phyloP scores from a whole-genome alignment of 1,284 basidiomycete species.

The Bjerkandera adusta region DNA sequence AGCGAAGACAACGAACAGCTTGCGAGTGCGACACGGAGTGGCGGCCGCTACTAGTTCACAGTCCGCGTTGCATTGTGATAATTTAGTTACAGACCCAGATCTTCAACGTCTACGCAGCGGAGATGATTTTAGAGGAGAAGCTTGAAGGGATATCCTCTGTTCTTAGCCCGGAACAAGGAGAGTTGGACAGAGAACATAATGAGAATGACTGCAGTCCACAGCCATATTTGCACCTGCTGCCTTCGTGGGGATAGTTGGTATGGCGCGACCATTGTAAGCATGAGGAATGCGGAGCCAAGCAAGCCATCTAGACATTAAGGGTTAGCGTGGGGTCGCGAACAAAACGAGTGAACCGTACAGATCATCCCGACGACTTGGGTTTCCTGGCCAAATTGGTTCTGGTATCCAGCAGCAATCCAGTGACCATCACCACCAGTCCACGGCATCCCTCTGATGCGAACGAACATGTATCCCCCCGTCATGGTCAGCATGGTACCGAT shows the following conservation, averaged over 20 bases:
- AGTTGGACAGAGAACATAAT: slow-evolving; percentile 88
- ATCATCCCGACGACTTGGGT: slow-evolving; percentile 84
- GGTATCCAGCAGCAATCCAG: slow-evolving; percentile 89
- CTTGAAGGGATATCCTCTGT: slow-evolving; percentile 82
- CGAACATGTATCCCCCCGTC: slow-evolving; percentile 96
- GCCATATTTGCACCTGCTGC: slow-evolving; percentile 85
- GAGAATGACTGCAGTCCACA: slow-evolving; percentile 85
- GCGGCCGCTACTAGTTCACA: no score
- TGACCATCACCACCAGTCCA: slow-evolving; percentile 63
- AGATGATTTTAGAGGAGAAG: slow-evolving; percentile 52
- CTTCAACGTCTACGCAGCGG: no score
- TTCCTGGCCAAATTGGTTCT: slow-evolving; percentile 92
- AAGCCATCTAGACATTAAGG: slow-evolving; percentile 69
- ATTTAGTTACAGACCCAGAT: no score
- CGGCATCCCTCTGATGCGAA: slow-evolving; percentile 84
- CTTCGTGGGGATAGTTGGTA: slow-evolving; percentile 71
- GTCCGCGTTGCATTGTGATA: no score
- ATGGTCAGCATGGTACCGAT: slow-evolving; percentile 75
- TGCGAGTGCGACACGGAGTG: no score
- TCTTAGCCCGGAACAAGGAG: slow-evolving; percentile 91
- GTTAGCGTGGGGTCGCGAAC: slow-evolving; percentile 6
- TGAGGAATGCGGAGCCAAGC: slow-evolving; percentile 79
- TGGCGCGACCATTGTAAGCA: slow-evolving; percentile 82
- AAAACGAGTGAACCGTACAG: slow-evolving; percentile 58
- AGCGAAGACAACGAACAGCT: no score